Evolutionary conservation across 2,329 filamentous ascomycete species (phyloP).

Genomic region (Verticillium klebahnii): DNA sequence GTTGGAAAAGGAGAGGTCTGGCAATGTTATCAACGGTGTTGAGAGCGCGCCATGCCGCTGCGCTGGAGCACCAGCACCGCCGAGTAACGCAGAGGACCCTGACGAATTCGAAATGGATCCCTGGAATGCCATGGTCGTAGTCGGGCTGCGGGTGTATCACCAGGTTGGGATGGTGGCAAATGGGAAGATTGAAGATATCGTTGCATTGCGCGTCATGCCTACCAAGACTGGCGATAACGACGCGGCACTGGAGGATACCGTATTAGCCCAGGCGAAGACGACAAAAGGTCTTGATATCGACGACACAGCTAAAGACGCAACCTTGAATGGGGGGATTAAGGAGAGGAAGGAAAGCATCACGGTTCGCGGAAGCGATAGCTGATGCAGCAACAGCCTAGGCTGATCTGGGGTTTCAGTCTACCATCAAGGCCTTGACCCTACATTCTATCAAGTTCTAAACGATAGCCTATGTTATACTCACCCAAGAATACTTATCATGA

Average conservation of each 20-base stretch:
- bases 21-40: not conserved
- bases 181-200: constrained; percentile 20
- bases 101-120: constrained; percentile 50
- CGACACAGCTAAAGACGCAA: constrained; percentile 41
- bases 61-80: not conserved
- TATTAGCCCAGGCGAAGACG: constrained; percentile 19
- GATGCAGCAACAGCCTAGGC: not conserved
- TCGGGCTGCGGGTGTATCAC: constrained; percentile 50
- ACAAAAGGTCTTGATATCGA: constrained; percentile 36
- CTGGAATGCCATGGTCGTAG: constrained; percentile 51
- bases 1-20: not conserved
- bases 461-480: too few species aligned
- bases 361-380: not conserved
- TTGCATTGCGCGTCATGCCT: constrained; percentile 28
- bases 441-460: too few species aligned
- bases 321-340: constrained; percentile 25
- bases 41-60: not conserved
- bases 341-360: constrained; percentile 30
- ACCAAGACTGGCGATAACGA: not conserved
- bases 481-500: not conserved
- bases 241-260: constrained; percentile 15
- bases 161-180: constrained; percentile 27
- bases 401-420: too few species aligned
- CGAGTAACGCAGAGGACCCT: constrained; percentile 31
- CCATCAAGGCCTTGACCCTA: too few species aligned